Base-by-base conservation (phyloP, 306 rosid species). In the Prunus mongolica region DNA sequence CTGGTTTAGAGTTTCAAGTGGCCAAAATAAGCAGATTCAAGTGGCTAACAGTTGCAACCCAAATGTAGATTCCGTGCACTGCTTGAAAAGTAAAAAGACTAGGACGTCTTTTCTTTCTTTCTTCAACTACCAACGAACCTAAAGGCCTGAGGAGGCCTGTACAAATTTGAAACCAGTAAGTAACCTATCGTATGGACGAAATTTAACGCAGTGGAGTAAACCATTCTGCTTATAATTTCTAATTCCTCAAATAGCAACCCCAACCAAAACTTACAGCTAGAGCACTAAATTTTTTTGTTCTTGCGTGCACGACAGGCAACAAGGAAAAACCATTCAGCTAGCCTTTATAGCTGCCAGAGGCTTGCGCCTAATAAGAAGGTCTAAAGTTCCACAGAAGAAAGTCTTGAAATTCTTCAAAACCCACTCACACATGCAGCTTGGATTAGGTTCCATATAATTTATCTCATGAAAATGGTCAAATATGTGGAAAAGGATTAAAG, bases 161-260 rank as follows among this genome's bases (percentile, higher is more conserved):
- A 56, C 72, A 55, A 62, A 44, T 55, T 80, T 67, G 55, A 74
- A 46, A 54, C 44, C 58, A 72, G 69, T 56, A 27, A 67, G 67
- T 27, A 30, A 34, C 41, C 41, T 57, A 66, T 69, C 69, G 34
- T 32, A 58, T 65, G 38, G 28, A 1, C 60, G n/a, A 13, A 78
- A 78, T 82, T 81, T 65, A 78, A 80, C 68, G 84, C 72, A 34
- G 56, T 15, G 24, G 0, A 19, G 41, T 7, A 12, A 61, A 70
- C 52, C 15, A 6, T 69, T 22, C 62, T n/a, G 13, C 15, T 50
- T 50, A n/a, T 20, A 12, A 9, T 56, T 27, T 55, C 65, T n/a
- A 28, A n/a, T 57, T 12, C 51, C 76, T 47, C 14, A 50, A 69
- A 69, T 45, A 72, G 64, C 18, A 51, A 71, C 41, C 18, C 38